Base-by-base conservation (phyloP, 805 yeast species). In the Cyberlindnera euphorbiae region DNA sequence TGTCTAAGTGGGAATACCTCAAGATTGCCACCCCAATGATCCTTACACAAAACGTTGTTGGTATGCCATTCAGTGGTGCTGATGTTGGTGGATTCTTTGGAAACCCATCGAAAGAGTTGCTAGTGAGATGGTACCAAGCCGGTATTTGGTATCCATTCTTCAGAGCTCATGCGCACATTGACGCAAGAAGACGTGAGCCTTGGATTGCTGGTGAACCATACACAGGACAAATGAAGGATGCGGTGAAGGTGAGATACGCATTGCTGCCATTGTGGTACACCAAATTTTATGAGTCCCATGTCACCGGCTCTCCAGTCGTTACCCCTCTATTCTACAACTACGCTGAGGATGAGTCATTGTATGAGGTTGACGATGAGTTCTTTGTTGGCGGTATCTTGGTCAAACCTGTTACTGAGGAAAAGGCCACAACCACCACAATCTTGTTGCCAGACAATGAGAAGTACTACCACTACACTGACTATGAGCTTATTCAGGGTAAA, bases 1-100 rank as follows among this genome's bases (percentile, higher is more conserved):
- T 77, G 73, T 86, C 96, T 3, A 80, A 73, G 47, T 93, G 98
- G 98, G 93, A 82, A 44, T 83, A 87, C 52, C 67, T 93, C 42
- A 69, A 72, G 47, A 69, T 75, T 5, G 85, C 96, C 0, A 71
- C 87, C 30, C 96, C 97, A 6, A 89, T 88, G 96, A 59, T 86
- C 12, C 66, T 93, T 41, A 84, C 94, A 4, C 72, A 80, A 46
- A 87, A 88, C 31, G 64, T 85, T 19, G 85, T 77, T 2, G 95
- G 95, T 8, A 80, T 78, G 78, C 96, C 96, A 21, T 90, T 89
- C 62, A 73, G 83, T 6, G 99, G 99, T 8, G 90, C 96, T 8
- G 99, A 93, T 63, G 90, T 93, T 30, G 97, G 96, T 23, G 98
- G 99, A 0, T 93, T 93, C 55, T 89, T 88, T 54, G 95, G 95